Conservation (phyloP, 441 rosid genomes). For the Omphalea diandra region DNA sequence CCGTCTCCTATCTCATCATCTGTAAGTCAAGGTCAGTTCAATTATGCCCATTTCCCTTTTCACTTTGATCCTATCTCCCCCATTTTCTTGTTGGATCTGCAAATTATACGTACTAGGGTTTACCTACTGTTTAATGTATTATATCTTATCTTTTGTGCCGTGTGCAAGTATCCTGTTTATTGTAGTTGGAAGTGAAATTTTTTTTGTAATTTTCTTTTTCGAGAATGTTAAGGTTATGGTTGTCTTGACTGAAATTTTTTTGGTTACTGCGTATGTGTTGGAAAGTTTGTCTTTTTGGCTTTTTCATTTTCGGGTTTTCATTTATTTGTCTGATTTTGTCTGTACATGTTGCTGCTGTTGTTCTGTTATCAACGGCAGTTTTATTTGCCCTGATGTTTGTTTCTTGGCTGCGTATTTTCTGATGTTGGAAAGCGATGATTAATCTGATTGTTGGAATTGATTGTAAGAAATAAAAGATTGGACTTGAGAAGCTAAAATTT, state of each 20-base stretch:
- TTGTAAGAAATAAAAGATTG: neutral
- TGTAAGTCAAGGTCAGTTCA: no score
- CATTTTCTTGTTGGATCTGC: neutral
- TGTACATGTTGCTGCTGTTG: no score
- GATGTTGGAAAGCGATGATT: neutral
- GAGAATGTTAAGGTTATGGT: neutral
- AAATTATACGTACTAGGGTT: neutral
- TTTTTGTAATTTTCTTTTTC: neutral
- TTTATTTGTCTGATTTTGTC: neutral
- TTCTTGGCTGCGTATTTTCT: neutral
- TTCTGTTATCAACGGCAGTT: no score
- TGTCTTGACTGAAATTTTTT: neutral
- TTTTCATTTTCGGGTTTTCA: neutral
- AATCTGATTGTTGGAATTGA: neutral
- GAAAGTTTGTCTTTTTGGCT: neutral
- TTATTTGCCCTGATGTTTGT: neutral
- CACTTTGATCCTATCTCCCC: neutral
- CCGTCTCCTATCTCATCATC: conserved; percentile 6
- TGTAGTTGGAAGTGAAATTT: neutral
- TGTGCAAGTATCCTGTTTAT: no score
- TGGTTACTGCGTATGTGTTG: neutral
- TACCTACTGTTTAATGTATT: neutral
- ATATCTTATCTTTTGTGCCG: no score
- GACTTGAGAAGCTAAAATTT: neutral
- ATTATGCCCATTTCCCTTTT: neutral